Conservation (phyloP, 75 land plant genomes). For the Sequoiadendron giganteum region DNA sequence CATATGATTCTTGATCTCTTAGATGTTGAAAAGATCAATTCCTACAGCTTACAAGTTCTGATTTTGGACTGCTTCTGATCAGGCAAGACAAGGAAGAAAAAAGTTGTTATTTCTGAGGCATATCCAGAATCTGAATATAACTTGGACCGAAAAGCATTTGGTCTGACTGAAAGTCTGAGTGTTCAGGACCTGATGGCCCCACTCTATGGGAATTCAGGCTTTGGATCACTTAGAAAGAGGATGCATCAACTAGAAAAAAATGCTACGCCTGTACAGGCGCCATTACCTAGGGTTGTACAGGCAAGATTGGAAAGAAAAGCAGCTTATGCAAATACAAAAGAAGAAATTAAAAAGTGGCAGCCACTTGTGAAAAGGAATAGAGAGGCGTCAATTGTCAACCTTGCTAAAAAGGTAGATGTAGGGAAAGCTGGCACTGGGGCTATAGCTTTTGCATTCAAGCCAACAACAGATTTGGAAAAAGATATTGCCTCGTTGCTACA, state of each 20-base stretch:
- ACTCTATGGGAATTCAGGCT: constrained; percentile 61
- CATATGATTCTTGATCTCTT: not conserved
- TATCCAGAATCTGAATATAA: constrained; percentile 70
- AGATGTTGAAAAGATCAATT: not conserved
- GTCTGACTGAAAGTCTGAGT: constrained; percentile 28
- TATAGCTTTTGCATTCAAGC: constrained; percentile 69
- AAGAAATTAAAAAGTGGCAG: constrained; percentile 88
- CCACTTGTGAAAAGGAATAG: constrained; percentile 81
- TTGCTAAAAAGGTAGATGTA: constrained; percentile 48
- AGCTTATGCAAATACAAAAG: constrained; percentile 68
- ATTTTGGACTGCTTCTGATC: constrained; percentile 13
- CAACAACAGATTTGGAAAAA: constrained; percentile 81
- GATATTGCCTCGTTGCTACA: constrained; percentile 58
- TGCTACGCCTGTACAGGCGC: constrained; percentile 50
- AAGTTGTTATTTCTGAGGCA: constrained; percentile 47
- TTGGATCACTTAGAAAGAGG: constrained; percentile 70
- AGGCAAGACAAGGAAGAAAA: constrained; percentile 39
- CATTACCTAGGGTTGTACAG: constrained; percentile 59
- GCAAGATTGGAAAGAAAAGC: constrained; percentile 70
- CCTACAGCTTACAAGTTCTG: not conserved
- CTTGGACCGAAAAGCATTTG: constrained; percentile 34
- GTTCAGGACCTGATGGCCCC: constrained; percentile 71
- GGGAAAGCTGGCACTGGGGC: constrained; percentile 56
- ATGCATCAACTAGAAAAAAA: constrained; percentile 58
- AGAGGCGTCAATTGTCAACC: constrained; percentile 76